These are phyloP conservation scores for Nakazawaea sp. DNA, from an alignment of 805 yeast species.

Conservation along the genomic window DNA sequence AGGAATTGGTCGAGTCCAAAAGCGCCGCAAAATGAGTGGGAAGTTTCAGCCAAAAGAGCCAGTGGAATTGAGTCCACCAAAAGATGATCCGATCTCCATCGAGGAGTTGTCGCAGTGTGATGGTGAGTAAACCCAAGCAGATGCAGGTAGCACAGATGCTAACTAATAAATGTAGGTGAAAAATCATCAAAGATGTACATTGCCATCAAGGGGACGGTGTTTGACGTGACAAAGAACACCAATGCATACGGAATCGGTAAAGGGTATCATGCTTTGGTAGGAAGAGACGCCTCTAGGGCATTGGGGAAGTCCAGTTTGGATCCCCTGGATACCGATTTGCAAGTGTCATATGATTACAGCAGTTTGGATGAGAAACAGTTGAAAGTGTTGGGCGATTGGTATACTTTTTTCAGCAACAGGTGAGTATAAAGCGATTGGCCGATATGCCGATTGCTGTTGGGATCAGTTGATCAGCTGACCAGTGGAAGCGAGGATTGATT, in stretches of 20 bases:
- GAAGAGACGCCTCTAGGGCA: constrained; percentile 72
- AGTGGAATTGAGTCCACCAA: constrained; percentile 46
- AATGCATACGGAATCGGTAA: constrained; percentile 74
- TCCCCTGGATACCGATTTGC: constrained; percentile 39
- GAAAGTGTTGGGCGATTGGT: constrained; percentile 70
- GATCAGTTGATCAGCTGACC: too few relatives aligned
- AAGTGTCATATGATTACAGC: constrained; percentile 40
- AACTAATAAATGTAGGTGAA: constrained; percentile 23
- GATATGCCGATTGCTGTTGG: too few relatives aligned
- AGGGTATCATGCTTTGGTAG: constrained; percentile 66
- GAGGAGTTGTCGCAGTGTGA: constrained; percentile 37
- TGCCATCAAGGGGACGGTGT: constrained; percentile 69
- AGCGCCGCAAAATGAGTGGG: constrained; percentile 13
- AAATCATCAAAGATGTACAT: constrained; percentile 49
- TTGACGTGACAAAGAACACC: constrained; percentile 65
- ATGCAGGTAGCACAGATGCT: too few relatives aligned
- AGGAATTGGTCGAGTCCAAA: too few relatives aligned
- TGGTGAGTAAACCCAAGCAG: too few relatives aligned
- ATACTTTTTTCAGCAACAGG: constrained; percentile 48
- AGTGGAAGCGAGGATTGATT: too few relatives aligned
- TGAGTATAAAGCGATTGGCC: too few relatives aligned
- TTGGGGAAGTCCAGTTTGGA: constrained; percentile 61
- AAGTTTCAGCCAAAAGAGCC: constrained; percentile 50
- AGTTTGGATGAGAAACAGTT: constrained; percentile 53
- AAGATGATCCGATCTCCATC: constrained; percentile 33